Evolutionary conservation across 306 rosid species (phyloP), one percentile per base, ranked within the genome.

Genomic region (Delonix regia): DNA sequence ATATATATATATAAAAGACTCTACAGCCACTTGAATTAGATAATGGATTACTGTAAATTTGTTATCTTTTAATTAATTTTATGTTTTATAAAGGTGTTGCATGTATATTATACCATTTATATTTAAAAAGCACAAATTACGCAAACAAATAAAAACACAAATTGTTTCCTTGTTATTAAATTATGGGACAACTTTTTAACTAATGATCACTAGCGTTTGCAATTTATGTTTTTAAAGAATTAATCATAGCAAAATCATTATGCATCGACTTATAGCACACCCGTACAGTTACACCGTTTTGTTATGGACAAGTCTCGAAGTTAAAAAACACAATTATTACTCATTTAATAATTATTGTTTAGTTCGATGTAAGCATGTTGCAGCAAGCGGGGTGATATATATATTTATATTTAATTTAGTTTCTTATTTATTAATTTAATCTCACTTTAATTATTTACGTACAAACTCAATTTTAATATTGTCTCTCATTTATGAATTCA

Each of bases 351-450:
- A 47, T 75, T 63, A 47, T 62, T 33, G 14, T 48, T 62, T 63
- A 19, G 12, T 62, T 45, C 33, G 71, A 75, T 39, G 63, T 47
- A 30, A 47, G 80, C 72, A 63, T 75, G 80, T 62, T 75, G 49
- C 16, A 47, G 63, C 30, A 48, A 12, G 59, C 48, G 70, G n/a
- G n/a, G n/a, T n/a, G n/a, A n/a, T n/a, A n/a, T n/a, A n/a, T n/a
- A n/a, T n/a, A n/a, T n/a, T n/a, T n/a, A n/a, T n/a, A n/a, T n/a
- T n/a, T n/a, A n/a, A n/a, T n/a, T n/a, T n/a, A n/a, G n/a, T n/a
- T n/a, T n/a, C n/a, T n/a, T n/a, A n/a, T n/a, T n/a, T n/a, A n/a
- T n/a, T n/a, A n/a, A n/a, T n/a, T n/a, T n/a, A n/a, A n/a, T n/a
- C n/a, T n/a, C n/a, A n/a, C n/a, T n/a, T n/a, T n/a, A n/a, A n/a